These are phyloP conservation scores for Amanita thiersii DNA, from an alignment of 768 basidiomycete genomes.

Conservation along the genomic window DNA sequence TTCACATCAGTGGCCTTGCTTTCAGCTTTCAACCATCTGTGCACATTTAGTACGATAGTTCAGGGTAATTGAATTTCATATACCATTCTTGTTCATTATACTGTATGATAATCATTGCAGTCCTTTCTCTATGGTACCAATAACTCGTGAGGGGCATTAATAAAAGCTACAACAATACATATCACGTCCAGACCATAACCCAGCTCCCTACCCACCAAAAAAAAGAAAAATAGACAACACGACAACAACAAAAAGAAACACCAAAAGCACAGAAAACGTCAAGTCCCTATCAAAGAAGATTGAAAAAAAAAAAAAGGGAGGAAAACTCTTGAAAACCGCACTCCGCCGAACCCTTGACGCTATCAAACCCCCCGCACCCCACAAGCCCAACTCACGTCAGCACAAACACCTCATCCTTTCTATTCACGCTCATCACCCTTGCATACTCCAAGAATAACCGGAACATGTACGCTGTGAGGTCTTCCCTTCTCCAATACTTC, in stretches of 20 bases:
- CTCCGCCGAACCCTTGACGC: background rate
- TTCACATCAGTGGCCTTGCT: no score
- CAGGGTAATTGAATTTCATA: no score
- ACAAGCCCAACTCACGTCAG: background rate
- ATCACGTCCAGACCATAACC: no score
- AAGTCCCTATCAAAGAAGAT: background rate
- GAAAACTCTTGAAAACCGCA: background rate
- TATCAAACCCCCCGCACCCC: background rate
- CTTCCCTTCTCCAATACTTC: slow-evolving; percentile 51
- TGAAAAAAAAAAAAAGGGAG: background rate
- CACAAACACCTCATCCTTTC: background rate
- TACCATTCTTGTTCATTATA: no score
- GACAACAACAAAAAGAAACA: background rate
- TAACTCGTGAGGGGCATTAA: no score
- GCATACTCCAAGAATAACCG: slow-evolving; percentile 25
- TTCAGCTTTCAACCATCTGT: no score
- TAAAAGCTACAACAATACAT: no score
- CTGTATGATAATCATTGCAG: no score
- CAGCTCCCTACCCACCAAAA: no score
- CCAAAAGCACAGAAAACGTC: background rate
- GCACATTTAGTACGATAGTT: no score
- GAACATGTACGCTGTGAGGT: slow-evolving; percentile 51
- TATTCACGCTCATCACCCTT: slow-evolving; percentile 11
- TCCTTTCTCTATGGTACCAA: no score
- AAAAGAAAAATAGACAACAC: no score